Conservation (phyloP, 345 rosid species). For the Salix udensis region DNA sequence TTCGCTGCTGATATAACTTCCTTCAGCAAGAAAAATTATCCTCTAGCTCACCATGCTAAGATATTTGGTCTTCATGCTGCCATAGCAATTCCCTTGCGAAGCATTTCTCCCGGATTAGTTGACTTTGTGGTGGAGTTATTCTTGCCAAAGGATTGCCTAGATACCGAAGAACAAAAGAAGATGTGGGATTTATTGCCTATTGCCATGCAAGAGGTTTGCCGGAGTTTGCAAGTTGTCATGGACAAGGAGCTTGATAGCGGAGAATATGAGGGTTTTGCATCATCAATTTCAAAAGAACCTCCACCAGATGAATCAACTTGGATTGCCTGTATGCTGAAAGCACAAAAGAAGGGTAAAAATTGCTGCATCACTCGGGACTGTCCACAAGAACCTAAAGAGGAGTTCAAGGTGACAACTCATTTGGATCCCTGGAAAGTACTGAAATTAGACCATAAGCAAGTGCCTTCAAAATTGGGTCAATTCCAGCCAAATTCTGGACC, state of each 20-base stretch:
- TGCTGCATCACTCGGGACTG: slow-evolving; percentile 54
- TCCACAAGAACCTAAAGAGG: slow-evolving; percentile 53
- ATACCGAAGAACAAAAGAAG: slow-evolving; percentile 37
- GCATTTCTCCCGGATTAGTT: slow-evolving; percentile 35
- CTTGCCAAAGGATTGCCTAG: slow-evolving; percentile 56
- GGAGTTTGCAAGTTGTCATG: slow-evolving; percentile 37
- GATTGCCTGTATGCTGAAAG: slow-evolving; percentile 49
- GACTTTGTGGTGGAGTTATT: slow-evolving; percentile 73
- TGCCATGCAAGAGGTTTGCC: slow-evolving; percentile 45
- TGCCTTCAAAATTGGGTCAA: slow-evolving; percentile 34
- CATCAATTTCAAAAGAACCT: slow-evolving; percentile 36
- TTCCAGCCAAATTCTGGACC: slow-evolving; percentile 30
- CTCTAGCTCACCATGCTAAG: slow-evolving; percentile 74
- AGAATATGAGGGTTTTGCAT: slow-evolving; percentile 18
- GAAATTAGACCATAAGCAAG: slow-evolving; percentile 28
- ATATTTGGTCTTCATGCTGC: slow-evolving; percentile 59
- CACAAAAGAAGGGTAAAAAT: slow-evolving; percentile 54
- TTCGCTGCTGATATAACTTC: slow-evolving; percentile 54
- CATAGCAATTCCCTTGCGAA: slow-evolving; percentile 59
- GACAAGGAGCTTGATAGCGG: slow-evolving; percentile 45
- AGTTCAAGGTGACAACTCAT: slow-evolving; percentile 43
- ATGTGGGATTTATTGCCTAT: slow-evolving; percentile 43
- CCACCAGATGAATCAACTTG: slow-evolving; percentile 45
- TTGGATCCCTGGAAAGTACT: slow-evolving; percentile 28
- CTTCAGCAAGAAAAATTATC: slow-evolving; percentile 58